A percentile compares a stretch with the other conserved stretches of the same genome.
Conservation (phyloP, 129 eudicot genomes). For the Mikania micrantha region DNA sequence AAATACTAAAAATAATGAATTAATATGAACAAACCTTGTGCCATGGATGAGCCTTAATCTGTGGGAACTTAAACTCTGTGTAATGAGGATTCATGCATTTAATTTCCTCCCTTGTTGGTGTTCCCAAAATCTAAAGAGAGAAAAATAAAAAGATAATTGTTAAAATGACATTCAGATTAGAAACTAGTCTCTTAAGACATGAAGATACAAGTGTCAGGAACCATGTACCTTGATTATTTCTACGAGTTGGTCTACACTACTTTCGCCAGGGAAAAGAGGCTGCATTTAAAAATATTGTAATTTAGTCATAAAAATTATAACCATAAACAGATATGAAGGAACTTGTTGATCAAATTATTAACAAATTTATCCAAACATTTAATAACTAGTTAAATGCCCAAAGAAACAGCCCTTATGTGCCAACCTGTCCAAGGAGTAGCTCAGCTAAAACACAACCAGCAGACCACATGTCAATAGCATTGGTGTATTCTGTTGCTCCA, state of each 20-base stretch:
- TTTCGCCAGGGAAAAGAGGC: constrained; percentile 99
- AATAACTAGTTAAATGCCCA: neutral
- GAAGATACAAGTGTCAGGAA: neutral
- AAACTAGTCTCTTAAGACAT: neutral
- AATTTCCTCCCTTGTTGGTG: constrained; percentile 90
- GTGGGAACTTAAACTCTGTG: constrained; percentile 91
- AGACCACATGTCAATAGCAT: constrained; percentile 99
- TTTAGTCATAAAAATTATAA: neutral
- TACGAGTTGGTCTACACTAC: constrained; percentile 95
- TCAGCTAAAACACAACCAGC: constrained; percentile 95
- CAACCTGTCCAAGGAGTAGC: constrained; percentile 85
- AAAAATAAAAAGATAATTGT: neutral
- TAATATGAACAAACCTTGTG: constrained; percentile 61
- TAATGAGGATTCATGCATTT: constrained; percentile 95
- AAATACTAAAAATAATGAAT: neutral
- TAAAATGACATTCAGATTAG: neutral
- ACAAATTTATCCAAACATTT: neutral
- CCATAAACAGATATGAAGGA: neutral
- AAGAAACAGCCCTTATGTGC: neutral
- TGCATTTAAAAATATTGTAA: constrained; percentile 26
- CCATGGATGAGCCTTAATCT: constrained; percentile 99
- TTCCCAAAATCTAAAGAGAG: constrained; percentile 54
- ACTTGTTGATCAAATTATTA: neutral
- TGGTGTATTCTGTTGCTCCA: constrained; percentile 95
- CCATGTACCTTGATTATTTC: constrained; percentile 76